Evolutionary conservation across 75 land plant genomes (phyloP), one percentile per base, ranked within the genome.

Genomic region (Adiantum capillusveneris): DNA sequence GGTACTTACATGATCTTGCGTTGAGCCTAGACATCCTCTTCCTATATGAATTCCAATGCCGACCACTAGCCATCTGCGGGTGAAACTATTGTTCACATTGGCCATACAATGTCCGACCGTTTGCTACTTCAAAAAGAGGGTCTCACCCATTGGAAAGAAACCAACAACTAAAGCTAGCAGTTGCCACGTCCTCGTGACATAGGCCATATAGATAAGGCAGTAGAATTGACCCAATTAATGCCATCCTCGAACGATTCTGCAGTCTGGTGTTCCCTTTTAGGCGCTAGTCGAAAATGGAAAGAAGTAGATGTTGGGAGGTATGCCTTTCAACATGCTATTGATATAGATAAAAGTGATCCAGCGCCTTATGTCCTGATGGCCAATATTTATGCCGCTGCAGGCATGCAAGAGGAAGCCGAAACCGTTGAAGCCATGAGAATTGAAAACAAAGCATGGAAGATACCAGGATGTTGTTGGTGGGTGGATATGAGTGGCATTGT

Each of bases 401-500:
- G 51, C 51, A 48, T 48, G 51, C 51, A 11, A 9, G 20, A 12
- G 51, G 51, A 48, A 19, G 51, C 51, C 13, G 20, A 48, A 5
- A 19, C 13, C 6, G 20, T 48, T 19, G 51, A 48, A 48, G 11
- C 51, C 18, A 12, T 13, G 51, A 9, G 51, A 19, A 20, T 48
- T 9, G 20, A 48, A 48, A 48, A 19, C 51, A 48, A 48, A 48
- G 51, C 51, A 12, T 19, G 20, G 20, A n/a, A n/a, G n/a, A n/a
- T n/a, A n/a, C n/a, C n/a, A n/a, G n/a, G n/a, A n/a, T n/a, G 70
- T 16, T 59, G 52, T 17, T 58, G 75, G 51, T 70, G 70, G 77
- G 67, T 67, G 21, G 70, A 79, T 29, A 44, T 60, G 0, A 45
- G 57, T 31, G 7, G 31, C 24, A 59, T 14, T 21, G 53, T 71